phyloP scores from a whole-genome alignment of 169 alveolate species.

The Cystoisospora suis region DNA sequence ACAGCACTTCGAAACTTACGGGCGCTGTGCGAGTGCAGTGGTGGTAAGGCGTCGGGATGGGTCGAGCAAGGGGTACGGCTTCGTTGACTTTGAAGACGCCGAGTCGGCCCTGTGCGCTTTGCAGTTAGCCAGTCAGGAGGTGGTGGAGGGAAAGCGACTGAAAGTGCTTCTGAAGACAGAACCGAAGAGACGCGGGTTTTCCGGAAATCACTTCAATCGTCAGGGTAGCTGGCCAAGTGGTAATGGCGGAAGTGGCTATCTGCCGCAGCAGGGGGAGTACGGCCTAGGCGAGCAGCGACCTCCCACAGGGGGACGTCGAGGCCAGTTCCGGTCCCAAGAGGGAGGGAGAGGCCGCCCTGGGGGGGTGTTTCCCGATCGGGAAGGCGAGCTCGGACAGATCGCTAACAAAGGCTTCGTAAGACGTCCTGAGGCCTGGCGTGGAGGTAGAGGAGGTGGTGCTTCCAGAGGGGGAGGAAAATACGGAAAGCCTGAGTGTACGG shows the following conservation, averaged over 20 bases:
- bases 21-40: slow-evolving; percentile 65
- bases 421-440: not conserved
- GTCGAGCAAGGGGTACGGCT: slow-evolving; percentile 82
- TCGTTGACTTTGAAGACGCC: slow-evolving; percentile 78
- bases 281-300: not conserved
- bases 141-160: slow-evolving; percentile 7
- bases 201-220: too few species aligned
- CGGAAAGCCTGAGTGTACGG: slow-evolving; percentile 85
- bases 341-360: not conserved
- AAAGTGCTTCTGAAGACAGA: slow-evolving; percentile 11
- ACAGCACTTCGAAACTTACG: slow-evolving; percentile 55
- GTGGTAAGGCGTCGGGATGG: slow-evolving; percentile 81
- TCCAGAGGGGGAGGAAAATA: not conserved
- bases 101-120: slow-evolving; percentile 57
- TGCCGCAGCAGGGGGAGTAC: not conserved
- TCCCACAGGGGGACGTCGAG: not conserved
- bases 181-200: not conserved
- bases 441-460: not conserved
- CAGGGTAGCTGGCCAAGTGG: not conserved
- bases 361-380: not conserved
- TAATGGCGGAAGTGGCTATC: not conserved
- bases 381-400: not conserved
- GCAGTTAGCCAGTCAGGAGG: not conserved
- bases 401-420: not conserved
- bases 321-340: not conserved